Evolutionary conservation across 176 grass and related monocot species (phyloP).

Genomic region (Ampelocalamus luodianensis): DNA sequence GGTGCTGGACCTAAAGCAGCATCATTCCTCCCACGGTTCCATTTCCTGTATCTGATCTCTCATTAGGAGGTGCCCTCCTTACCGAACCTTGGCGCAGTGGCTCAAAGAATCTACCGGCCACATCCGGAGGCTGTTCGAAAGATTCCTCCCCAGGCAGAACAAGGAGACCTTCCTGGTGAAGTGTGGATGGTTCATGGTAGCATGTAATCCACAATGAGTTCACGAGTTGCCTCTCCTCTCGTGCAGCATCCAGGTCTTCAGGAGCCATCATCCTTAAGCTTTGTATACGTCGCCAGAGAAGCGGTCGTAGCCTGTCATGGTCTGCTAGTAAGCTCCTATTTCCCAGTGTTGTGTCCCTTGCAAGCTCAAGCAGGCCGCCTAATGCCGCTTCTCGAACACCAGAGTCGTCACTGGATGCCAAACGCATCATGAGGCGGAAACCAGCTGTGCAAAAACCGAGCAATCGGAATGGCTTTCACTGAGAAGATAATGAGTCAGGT

Average conservation of each 20-base stretch:
- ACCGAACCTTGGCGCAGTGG: constrained; percentile 45
- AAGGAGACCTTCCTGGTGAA: constrained; percentile 66
- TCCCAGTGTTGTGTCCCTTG: constrained; percentile 50
- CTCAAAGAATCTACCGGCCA: constrained; percentile 65
- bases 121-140: constrained; percentile 67
- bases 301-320: constrained; percentile 52
- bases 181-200: constrained; percentile 78
- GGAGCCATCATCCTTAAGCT: constrained; percentile 65
- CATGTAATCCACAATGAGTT: constrained; percentile 71
- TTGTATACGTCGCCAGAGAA: constrained; percentile 67
- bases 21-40: constrained; percentile 34
- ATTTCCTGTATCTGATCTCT: constrained; percentile 40
- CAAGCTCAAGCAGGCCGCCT: constrained; percentile 74
- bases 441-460: constrained; percentile 61
- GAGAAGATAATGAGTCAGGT: constrained; percentile 70
- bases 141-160: constrained; percentile 76
- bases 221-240: constrained; percentile 84
- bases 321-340: constrained; percentile 55
- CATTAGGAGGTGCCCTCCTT: constrained; percentile 32
- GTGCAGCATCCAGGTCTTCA: constrained; percentile 76
- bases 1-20: constrained; percentile 58
- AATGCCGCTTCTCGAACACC: constrained; percentile 85
- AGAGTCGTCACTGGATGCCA: constrained; percentile 64
- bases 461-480: constrained; percentile 74
- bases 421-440: constrained; percentile 71